phyloP scores from a whole-genome alignment of 495 filamentous ascomycete species.

The Penicillium manginii region DNA sequence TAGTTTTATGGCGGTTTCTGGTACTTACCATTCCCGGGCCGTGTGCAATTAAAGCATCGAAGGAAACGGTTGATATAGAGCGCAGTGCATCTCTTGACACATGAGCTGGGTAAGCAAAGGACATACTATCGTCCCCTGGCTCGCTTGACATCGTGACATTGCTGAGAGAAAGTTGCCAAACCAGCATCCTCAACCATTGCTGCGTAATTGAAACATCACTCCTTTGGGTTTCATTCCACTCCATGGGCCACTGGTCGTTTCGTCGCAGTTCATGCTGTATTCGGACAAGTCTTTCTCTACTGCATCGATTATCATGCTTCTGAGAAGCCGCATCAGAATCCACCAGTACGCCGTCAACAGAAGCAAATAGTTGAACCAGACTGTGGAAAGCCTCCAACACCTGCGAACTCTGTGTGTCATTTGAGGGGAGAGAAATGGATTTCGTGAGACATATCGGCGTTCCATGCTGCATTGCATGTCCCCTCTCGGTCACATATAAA shows the following conservation, averaged over 20 bases:
- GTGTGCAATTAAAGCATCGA: constrained; percentile 6
- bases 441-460: background rate
- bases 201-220: constrained; percentile 4
- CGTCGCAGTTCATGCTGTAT: constrained; percentile 2
- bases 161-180: constrained; percentile 8
- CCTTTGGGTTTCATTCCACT: constrained; percentile 5
- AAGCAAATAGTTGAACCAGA: background rate
- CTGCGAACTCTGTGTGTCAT: background rate
- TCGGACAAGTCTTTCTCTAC: background rate
- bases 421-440: background rate
- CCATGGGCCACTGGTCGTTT: constrained; percentile 1
- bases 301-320: background rate
- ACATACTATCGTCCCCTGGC: constrained; percentile 4
- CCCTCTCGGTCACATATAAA: constrained; percentile 6
- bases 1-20: background rate
- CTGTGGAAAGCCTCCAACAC: background rate
- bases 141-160: constrained; percentile 7
- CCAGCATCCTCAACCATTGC: constrained; percentile 3
- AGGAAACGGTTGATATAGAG: background rate
- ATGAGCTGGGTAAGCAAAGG: constrained; percentile 5
- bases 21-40: constrained; percentile 9
- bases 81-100: constrained; percentile 3
- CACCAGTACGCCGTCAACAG: background rate
- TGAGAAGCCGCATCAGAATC: background rate
- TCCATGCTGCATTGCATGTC: constrained; percentile 8